Percentiles rank a stretch among this genome's conserved stretches.
These are phyloP conservation scores for Papiliotrema laurentii DNA, from an alignment of 1,284 basidiomycete genomes.

Conservation along the genomic window DNA sequence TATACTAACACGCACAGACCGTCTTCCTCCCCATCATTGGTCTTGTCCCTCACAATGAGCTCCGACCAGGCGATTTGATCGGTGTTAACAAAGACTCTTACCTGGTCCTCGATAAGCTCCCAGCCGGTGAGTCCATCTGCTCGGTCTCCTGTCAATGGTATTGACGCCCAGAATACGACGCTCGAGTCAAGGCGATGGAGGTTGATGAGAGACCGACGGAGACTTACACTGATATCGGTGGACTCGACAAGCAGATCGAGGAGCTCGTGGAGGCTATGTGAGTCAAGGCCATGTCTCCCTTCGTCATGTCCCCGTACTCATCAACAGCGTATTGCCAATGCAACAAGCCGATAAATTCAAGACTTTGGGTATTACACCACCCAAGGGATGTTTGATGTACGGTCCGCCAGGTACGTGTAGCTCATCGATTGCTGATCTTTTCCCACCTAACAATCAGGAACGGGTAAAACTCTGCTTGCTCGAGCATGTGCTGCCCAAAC, in stretches of 20 bases:
- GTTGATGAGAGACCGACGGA: slow-evolving; percentile 77
- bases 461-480: slow-evolving; percentile 72
- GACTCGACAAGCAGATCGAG: slow-evolving; percentile 76
- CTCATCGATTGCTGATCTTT: neutral
- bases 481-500: slow-evolving; percentile 75
- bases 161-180: slow-evolving; percentile 61
- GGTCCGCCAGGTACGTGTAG: slow-evolving; percentile 61
- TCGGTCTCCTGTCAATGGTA: neutral
- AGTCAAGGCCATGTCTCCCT: slow-evolving; percentile 13
- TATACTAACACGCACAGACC: slow-evolving; percentile 55
- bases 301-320: slow-evolving; percentile 6
- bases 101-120: slow-evolving; percentile 84
- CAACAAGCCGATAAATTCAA: slow-evolving; percentile 77
- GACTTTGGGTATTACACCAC: slow-evolving; percentile 71
- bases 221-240: slow-evolving; percentile 73
- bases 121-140: slow-evolving; percentile 43
- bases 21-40: slow-evolving; percentile 98
- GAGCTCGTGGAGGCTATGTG: slow-evolving; percentile 71
- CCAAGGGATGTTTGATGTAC: slow-evolving; percentile 75
- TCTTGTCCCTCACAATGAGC: slow-evolving; percentile 83
- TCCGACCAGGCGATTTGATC: slow-evolving; percentile 89
- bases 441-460: slow-evolving; percentile 51
- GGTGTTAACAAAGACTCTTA: slow-evolving; percentile 99
- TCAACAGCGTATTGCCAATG: slow-evolving; percentile 62
- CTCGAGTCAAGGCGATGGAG: slow-evolving; percentile 86